Evolutionary conservation across 345 rosid genomes (phyloP).

Genomic region (Carallia brachiata): DNA sequence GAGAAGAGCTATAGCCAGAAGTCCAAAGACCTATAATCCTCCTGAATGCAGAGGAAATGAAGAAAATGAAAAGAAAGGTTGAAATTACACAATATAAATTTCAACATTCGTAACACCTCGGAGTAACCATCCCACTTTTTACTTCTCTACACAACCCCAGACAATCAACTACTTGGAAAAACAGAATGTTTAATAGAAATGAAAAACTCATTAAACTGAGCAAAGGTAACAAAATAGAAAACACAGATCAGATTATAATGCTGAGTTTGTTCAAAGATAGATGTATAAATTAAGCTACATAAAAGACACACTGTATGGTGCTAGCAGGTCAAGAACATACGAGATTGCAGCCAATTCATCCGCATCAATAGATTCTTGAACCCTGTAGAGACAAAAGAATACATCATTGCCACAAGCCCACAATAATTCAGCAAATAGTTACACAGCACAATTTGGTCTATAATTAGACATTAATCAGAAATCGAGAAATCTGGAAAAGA

Average conservation of each 20-base stretch:
- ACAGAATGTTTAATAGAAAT: no score
- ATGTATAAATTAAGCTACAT: not conserved
- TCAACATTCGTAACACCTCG: not conserved
- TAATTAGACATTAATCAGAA: not conserved
- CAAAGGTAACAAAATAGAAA: not conserved
- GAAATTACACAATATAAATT: not conserved
- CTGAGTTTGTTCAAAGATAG: not conserved
- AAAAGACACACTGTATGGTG: not conserved
- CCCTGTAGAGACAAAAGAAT: slow-evolving; percentile 45
- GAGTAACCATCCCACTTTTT: not conserved
- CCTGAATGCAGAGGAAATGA: not conserved
- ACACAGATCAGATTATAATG: not conserved
- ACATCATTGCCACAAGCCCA: not conserved
- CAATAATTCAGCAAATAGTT: slow-evolving; percentile 5
- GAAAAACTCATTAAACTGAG: not conserved
- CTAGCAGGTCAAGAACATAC: slow-evolving; percentile 37
- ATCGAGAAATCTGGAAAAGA: not conserved
- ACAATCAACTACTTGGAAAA: not conserved
- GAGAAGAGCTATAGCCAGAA: not conserved
- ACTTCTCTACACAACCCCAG: not conserved
- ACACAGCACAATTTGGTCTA: not conserved
- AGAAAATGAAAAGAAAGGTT: slow-evolving; percentile 4
- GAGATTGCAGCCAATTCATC: slow-evolving; percentile 67
- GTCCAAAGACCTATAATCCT: not conserved
- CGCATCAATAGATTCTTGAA: slow-evolving; percentile 70